Base-by-base conservation (phyloP, 2,329 filamentous ascomycete species). In the Bisporella sp. region DNA sequence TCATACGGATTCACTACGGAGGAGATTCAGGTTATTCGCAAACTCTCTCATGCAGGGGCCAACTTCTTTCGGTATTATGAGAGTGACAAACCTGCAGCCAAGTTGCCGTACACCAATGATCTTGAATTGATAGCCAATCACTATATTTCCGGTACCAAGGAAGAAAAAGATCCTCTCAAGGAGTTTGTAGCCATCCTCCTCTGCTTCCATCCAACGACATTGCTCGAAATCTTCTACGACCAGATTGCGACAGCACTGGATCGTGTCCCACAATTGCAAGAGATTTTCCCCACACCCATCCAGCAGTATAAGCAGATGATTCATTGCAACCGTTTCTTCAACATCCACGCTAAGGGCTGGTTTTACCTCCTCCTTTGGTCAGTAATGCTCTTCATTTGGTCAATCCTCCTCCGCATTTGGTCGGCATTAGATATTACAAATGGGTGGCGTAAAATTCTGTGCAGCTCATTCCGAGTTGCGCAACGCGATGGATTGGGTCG, bases 161-260 rank as follows among this genome's bases (percentile, higher is more conserved):
- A 99, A 65, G 95, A 99, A 68, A 99, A 97, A 66, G 93, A 99
- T 49, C 77, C 99, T 6, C 76, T 99, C 6, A 93, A 99, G 73
- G 95, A 89, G 3, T 99, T 99, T 66, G 93, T 92, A 2, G 97
- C 93, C 0, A 90, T 99, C 30, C 99, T 99, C 65, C 93, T 99
- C 66, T 95, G 92, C 69, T 93, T 99, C 57, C 95, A 99, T 64
- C 93, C 93, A 2, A 93, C 93, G 8, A 96, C 92, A 0, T 99
- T 99, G 66, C 91, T 99, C 62, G 93, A 99, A 71, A 90, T 99
- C 40, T 99, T 99, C 67, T 89, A 96, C 65, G 89, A 91, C 53
- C 93, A 97, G 71, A 96, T 99, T 54, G 92, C 92, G 35, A 90
- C 90, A 1, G 88, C 89, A 31, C 76, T 99, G 39, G 77, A 99